Percentiles rank a stretch among this genome's conserved stretches.
These are phyloP conservation scores for Mucor lusitanicus DNA, from an alignment of 371 early-diverging fungal genomes.

Conservation along the genomic window DNA sequence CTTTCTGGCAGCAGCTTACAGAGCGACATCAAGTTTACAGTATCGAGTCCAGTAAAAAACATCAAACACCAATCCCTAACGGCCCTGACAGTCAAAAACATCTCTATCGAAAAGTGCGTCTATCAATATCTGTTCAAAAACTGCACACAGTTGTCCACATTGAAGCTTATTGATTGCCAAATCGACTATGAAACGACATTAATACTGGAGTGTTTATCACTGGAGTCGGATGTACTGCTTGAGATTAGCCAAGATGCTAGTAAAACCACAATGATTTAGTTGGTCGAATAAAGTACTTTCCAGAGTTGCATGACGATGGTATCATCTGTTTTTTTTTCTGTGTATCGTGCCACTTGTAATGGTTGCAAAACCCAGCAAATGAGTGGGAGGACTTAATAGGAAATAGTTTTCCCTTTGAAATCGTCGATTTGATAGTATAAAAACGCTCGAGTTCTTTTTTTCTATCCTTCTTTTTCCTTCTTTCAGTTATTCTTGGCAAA, in stretches of 20 bases:
- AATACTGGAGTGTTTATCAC: background rate
- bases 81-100: background rate
- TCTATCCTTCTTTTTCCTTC: background rate
- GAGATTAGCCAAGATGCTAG: background rate
- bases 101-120: background rate
- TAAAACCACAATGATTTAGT: background rate
- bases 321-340: background rate
- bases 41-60: background rate
- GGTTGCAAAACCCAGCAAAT: background rate
- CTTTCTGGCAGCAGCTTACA: background rate
- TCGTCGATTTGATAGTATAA: background rate
- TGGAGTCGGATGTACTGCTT: slow-evolving; percentile 1
- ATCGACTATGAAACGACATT: slow-evolving; percentile 1
- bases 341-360: background rate
- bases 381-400: background rate
- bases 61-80: background rate
- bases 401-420: background rate
- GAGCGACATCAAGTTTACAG: background rate
- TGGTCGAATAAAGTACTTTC: background rate
- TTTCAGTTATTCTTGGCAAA: background rate
- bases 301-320: background rate
- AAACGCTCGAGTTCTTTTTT: background rate
- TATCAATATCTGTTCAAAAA: slow-evolving; percentile 4
- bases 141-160: background rate
- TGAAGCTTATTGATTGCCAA: background rate